Evolutionary conservation across 257 asterid genomes (phyloP), one percentile per base, ranked within the genome.

Genomic region (Mitragyna speciosa): DNA sequence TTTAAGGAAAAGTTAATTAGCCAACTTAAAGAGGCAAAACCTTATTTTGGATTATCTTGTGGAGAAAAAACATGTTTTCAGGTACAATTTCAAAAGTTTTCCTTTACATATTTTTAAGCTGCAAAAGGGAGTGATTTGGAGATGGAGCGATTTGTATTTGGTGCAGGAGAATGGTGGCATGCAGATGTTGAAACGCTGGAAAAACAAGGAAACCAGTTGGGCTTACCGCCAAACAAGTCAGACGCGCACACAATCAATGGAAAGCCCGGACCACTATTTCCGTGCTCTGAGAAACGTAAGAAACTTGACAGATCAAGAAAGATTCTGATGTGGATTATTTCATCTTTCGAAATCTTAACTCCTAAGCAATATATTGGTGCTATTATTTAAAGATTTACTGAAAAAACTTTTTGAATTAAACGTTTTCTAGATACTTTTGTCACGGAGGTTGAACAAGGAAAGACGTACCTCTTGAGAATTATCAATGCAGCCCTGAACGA

Each of bases 151-250:
- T 7, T 56, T 20, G 20, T 54, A 20, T 31, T 64, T 64, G 19
- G 58, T 78, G 78, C 87, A 85, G 86, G 86, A 51, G 88, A 85
- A 85, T 85, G 88, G 88, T 85, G 88, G 88, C 74, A 85, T 68
- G 81, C 79, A 39, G 86, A 85, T 75, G 86, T 85, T n/a, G 88
- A 82, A 78, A 54, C 72, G 17, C 70, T 85, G 36, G 88, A 47
- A 48, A 82, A 82, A 39, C 76, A 85, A 80, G 86, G 86, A 47
- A 82, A 82, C 80, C 43, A 71, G 51, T 49, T 85, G 61, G 88
- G 88, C 68, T 59, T 82, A 36, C 88, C 88, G 75, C 88, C 88
- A 48, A 85, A 82, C 68, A 82, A 59, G 83, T 85, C 88, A 4
- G 86, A 85, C 45, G 88, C 88, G 28, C 88, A 85, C 51, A 85